phyloP scores from a whole-genome alignment of 2,329 filamentous ascomycete species.

The Colletotrichum australisinense region DNA sequence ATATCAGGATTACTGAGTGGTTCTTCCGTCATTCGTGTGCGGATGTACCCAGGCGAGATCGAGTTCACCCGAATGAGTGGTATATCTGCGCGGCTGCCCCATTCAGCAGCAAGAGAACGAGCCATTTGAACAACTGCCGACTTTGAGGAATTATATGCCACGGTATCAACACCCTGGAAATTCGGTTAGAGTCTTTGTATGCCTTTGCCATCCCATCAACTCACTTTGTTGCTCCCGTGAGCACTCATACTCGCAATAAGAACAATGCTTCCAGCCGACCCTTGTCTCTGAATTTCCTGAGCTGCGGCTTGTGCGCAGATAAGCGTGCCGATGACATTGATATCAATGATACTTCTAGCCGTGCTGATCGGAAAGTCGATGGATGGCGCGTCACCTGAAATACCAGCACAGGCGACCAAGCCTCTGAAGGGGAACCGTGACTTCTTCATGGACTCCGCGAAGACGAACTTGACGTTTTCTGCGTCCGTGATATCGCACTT shows the following conservation, averaged over 20 bases:
- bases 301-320: not conserved
- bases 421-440: not conserved
- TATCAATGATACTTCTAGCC: not conserved
- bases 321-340: not conserved
- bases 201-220: not conserved
- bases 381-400: not conserved
- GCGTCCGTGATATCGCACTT: not conserved
- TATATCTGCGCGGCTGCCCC: not conserved
- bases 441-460: not conserved
- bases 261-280: not conserved
- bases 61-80: not conserved
- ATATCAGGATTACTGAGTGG: not conserved
- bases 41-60: not conserved
- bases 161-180: not conserved
- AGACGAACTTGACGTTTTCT: not conserved
- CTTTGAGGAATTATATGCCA: not conserved
- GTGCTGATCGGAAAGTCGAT: not conserved
- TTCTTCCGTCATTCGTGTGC: not conserved
- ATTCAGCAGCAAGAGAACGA: not conserved
- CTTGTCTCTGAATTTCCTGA: not conserved
- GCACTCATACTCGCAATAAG: not conserved
- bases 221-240: not conserved
- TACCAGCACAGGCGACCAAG: not conserved
- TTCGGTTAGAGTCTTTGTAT: not conserved
- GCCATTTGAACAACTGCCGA: not conserved